phyloP scores from a whole-genome alignment of 352 stramenopile genomes.

The Pythium plurisporium region DNA sequence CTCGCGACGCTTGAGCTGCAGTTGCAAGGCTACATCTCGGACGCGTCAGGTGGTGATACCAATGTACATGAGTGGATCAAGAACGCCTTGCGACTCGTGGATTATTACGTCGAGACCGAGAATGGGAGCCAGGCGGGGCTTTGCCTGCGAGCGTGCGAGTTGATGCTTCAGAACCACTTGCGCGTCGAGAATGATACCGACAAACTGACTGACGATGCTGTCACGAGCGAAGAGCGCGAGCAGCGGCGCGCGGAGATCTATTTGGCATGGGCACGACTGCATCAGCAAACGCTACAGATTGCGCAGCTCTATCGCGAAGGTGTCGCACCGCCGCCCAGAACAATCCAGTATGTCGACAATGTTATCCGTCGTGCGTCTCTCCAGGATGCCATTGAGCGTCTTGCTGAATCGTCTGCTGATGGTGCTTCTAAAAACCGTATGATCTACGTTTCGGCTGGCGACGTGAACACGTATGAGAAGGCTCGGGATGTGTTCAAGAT shows the following conservation, averaged over 20 bases:
- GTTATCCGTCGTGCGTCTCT: conserved; percentile 10
- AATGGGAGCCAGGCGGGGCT: conserved; percentile 37
- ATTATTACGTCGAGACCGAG: conserved; percentile 54
- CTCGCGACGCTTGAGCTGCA: conserved; percentile 63
- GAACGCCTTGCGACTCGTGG: conserved; percentile 50
- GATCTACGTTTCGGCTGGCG: conserved; percentile 20
- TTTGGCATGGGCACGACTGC: conserved; percentile 47
- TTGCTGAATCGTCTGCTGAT: not conserved
- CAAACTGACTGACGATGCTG: conserved; percentile 4
- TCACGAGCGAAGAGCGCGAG: conserved; percentile 21
- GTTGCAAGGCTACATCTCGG: conserved; percentile 20
- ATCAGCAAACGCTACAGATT: conserved; percentile 41
- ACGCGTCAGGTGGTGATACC: conserved; percentile 4
- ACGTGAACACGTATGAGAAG: conserved; percentile 39
- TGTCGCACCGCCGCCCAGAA: not conserved
- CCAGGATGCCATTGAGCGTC: not conserved
- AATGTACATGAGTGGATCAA: conserved; percentile 48
- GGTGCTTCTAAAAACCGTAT: conserved; percentile 17
- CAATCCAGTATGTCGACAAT: conserved; percentile 13
- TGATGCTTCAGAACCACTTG: conserved; percentile 27
- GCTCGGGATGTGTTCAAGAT: conserved; percentile 65
- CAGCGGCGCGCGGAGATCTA: conserved; percentile 34
- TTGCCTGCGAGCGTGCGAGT: conserved; percentile 47
- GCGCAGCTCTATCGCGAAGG: conserved; percentile 21
- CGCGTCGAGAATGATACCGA: conserved; percentile 1